phyloP scores from a whole-genome alignment of 2,329 filamentous ascomycete genomes.

The Hypoxylon sp. region DNA sequence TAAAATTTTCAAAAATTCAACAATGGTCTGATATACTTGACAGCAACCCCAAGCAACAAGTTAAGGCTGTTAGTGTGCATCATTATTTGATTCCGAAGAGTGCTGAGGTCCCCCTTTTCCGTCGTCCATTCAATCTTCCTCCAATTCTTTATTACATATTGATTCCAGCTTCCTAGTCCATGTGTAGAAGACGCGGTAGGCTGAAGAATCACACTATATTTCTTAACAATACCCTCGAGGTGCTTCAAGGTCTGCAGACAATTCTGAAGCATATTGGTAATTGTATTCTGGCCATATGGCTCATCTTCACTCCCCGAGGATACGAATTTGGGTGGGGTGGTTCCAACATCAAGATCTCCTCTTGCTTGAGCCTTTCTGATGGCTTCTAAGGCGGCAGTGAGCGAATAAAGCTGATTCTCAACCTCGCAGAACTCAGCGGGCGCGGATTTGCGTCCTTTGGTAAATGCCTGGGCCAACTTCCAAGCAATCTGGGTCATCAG shows the following conservation, averaged over 20 bases:
- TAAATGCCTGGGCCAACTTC: conserved; percentile 50
- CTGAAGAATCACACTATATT: conserved; percentile 42
- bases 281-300: conserved; percentile 20
- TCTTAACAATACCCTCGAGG: conserved; percentile 45
- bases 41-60: conserved; percentile 45
- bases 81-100: conserved; percentile 47
- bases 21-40: conserved; percentile 21
- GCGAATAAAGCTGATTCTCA: conserved; percentile 52
- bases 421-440: conserved; percentile 53
- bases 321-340: neutral
- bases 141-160: conserved; percentile 49
- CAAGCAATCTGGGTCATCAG: conserved; percentile 52
- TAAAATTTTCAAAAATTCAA: neutral
- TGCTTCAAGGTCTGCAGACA: conserved; percentile 41
- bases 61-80: conserved; percentile 49
- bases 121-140: conserved; percentile 53
- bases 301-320: neutral
- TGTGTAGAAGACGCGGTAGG: neutral
- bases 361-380: conserved; percentile 30
- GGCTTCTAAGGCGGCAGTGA: conserved; percentile 50
- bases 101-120: conserved; percentile 49
- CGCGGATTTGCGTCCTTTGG: conserved; percentile 51
- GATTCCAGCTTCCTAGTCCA: conserved; percentile 41
- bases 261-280: conserved; percentile 40
- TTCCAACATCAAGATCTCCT: conserved; percentile 11